phyloP scores from a whole-genome alignment of 2,329 filamentous ascomycete genomes.

The Rhytidhysteron rufulum region DNA sequence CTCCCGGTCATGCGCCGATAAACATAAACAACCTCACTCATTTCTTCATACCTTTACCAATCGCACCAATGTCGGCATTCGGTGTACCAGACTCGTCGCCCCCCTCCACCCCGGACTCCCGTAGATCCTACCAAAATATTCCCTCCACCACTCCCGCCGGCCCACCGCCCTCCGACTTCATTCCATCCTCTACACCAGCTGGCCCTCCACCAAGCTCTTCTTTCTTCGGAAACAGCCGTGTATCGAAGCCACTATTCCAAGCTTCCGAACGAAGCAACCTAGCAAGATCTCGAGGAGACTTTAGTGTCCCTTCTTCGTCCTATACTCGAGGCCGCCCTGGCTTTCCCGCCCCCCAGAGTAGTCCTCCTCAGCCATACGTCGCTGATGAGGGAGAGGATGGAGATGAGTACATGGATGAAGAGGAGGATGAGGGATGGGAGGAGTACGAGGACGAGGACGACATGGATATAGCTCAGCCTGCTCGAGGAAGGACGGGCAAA shows the following conservation, averaged over 20 bases:
- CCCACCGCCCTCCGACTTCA: conserved; percentile 47
- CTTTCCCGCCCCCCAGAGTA: conserved; percentile 34
- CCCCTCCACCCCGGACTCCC: conserved; percentile 33
- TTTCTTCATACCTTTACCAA: no score
- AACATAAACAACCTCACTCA: no score
- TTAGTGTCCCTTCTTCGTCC: conserved; percentile 25
- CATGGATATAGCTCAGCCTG: conserved; percentile 12
- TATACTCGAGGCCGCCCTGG: conserved; percentile 18
- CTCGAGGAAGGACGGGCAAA: conserved; percentile 4
- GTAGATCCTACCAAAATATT: conserved; percentile 24
- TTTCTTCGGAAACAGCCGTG: conserved; percentile 21
- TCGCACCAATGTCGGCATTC: conserved; percentile 27
- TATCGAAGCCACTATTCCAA: no score
- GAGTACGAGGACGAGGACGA: conserved; percentile 32
- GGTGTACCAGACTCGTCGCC: conserved; percentile 29
- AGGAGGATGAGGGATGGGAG: conserved; percentile 26
- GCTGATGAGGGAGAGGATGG: conserved; percentile 22
- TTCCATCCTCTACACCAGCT: conserved; percentile 54
- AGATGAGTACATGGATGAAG: conserved; percentile 36
- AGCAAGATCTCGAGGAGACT: no score
- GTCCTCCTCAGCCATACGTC: conserved; percentile 20
- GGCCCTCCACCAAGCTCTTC: conserved; percentile 36
- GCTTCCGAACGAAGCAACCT: no score
- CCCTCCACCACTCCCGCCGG: conserved; percentile 58
- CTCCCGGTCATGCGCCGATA: neutral